Conservation (phyloP, 2,329 filamentous ascomycete genomes). For the Emergomyces pasteurianus region DNA sequence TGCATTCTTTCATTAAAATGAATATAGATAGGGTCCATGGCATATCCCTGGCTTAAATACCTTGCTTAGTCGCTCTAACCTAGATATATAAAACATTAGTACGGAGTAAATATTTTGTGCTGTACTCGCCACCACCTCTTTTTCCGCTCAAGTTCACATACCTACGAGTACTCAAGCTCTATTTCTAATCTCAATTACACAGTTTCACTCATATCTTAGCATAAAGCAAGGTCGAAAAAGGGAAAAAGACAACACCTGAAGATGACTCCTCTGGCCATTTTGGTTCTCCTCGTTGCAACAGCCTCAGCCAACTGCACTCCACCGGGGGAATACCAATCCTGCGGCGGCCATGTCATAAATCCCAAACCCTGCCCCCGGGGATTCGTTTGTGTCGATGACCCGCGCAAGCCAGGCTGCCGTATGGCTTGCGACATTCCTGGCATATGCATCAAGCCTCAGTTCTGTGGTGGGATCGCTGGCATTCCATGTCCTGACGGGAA, state of each 20-base stretch:
- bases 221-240: background rate
- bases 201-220: background rate
- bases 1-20: too few species aligned
- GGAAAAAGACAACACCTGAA: background rate
- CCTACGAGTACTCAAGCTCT: background rate
- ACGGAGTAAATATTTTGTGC: too few species aligned
- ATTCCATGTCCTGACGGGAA: background rate
- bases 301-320: background rate
- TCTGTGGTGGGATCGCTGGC: slow-evolving; percentile 1
- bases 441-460: background rate
- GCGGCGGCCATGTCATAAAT: background rate
- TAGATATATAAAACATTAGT: background rate
- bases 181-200: background rate
- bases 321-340: background rate
- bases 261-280: background rate
- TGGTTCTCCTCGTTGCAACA: background rate
- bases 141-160: background rate
- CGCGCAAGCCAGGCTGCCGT: background rate
- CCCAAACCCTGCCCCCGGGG: background rate
- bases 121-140: background rate
- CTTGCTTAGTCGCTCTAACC: background rate
- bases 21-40: background rate
- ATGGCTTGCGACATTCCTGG: background rate
- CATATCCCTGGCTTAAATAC: background rate
- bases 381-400: background rate